phyloP scores from a whole-genome alignment of 257 asterid genomes.

The Solanum medicagineum region DNA sequence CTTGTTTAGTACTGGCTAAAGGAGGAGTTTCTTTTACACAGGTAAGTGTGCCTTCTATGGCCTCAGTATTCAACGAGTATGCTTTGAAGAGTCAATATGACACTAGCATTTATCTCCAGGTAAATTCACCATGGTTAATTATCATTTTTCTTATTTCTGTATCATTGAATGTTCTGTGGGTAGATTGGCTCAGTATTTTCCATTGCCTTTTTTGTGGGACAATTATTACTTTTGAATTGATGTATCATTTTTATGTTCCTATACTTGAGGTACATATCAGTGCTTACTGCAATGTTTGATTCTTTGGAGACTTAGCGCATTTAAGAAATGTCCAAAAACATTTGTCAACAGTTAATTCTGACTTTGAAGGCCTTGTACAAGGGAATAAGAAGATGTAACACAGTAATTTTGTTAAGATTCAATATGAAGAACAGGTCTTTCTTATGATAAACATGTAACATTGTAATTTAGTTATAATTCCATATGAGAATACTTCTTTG shows the following conservation, averaged over 20 bases:
- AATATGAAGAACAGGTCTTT: not conserved
- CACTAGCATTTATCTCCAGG: conserved; percentile 99
- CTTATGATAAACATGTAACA: not conserved
- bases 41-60: conserved; percentile 96
- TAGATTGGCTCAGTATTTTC: not conserved
- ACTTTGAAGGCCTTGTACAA: not conserved
- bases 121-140: conserved; percentile 1
- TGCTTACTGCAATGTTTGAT: not conserved
- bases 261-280: not conserved
- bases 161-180: not conserved
- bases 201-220: not conserved
- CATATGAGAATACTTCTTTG: not conserved
- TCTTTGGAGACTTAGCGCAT: not conserved
- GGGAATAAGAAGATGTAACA: not conserved
- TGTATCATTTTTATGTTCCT: not conserved
- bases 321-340: not conserved
- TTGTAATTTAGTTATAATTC: not conserved
- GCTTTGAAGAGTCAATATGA: conserved; percentile 97
- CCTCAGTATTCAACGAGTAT: conserved; percentile 94
- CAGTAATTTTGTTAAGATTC: not conserved
- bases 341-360: not conserved
- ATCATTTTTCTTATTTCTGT: not conserved
- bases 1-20: not conserved
- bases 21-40: conserved; percentile 7
- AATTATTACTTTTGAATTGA: not conserved